These are phyloP conservation scores for Mycocentrospora acerina DNA, from an alignment of 2,329 filamentous ascomycete species.

Conservation along the genomic window DNA sequence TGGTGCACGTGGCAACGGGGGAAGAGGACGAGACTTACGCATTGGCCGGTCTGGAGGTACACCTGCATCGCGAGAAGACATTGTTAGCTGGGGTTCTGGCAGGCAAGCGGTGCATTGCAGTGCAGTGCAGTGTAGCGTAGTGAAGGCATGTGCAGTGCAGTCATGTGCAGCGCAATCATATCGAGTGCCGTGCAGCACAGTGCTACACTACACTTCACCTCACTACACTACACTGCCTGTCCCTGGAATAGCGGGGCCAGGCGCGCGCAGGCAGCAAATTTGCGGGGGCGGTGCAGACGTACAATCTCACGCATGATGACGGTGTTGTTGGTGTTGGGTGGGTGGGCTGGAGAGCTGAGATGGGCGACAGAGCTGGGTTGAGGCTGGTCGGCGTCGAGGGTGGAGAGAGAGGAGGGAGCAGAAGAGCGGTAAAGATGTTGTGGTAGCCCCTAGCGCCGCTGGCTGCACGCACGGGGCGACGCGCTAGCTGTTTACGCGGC, in stretches of 20 bases:
- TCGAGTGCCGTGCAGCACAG: too few relatives aligned
- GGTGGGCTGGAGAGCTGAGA: slow-evolving; percentile 32
- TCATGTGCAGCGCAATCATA: too few relatives aligned
- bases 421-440: slow-evolving; percentile 6
- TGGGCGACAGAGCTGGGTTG: slow-evolving; percentile 31
- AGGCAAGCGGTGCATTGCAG: too few relatives aligned
- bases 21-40: slow-evolving; percentile 63
- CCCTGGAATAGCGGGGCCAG: slow-evolving; percentile 46
- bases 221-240: too few relatives aligned
- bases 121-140: too few relatives aligned
- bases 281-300: slow-evolving; percentile 43
- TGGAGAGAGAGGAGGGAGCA: slow-evolving; percentile 32
- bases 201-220: too few relatives aligned
- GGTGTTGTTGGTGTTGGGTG: too few relatives aligned
- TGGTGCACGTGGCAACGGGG: slow-evolving; percentile 11
- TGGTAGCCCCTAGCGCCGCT: too few relatives aligned
- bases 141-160: too few relatives aligned
- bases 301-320: slow-evolving; percentile 70
- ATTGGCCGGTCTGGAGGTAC: slow-evolving; percentile 99
- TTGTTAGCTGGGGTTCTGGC: slow-evolving; percentile 66
- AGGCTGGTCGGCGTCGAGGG: slow-evolving; percentile 31
- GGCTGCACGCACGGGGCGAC: slow-evolving; percentile 16
- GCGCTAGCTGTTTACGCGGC: slow-evolving; percentile 19
- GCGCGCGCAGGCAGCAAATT: slow-evolving; percentile 51
- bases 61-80: slow-evolving; percentile 65